Evolutionary conservation across 2,329 filamentous ascomycete genomes (phyloP).

Genomic region (Zymoseptoria brevis): DNA sequence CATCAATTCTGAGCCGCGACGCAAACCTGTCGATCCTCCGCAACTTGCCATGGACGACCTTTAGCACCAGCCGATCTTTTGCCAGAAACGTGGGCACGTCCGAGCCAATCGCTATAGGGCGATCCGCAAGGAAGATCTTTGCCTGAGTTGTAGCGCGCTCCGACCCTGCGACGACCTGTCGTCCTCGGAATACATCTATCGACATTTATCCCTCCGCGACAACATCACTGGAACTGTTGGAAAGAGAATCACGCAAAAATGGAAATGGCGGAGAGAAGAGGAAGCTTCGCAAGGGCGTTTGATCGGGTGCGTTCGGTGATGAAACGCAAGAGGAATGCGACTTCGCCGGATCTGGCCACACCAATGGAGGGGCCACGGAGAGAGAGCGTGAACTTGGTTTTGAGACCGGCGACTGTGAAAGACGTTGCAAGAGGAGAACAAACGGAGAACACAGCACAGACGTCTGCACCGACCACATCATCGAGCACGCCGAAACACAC

Average conservation of each 20-base stretch:
- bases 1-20: not conserved
- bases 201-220: not conserved
- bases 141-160: not conserved
- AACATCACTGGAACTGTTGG: not conserved
- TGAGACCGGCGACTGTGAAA: constrained; percentile 1
- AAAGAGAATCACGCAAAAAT: not conserved
- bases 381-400: constrained; percentile 4
- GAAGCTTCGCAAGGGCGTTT: constrained; percentile 21
- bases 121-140: not conserved
- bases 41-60: not conserved
- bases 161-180: not conserved
- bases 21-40: not conserved
- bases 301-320: constrained; percentile 18
- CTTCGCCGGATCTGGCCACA: not conserved
- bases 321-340: constrained; percentile 14
- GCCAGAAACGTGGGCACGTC: not conserved
- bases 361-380: not conserved
- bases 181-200: not conserved
- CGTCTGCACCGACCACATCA: not conserved
- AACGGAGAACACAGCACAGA: not conserved
- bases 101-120: not conserved
- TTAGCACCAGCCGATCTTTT: not conserved
- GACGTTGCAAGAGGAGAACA: constrained; percentile 1
- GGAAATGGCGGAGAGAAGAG: constrained; percentile 9
- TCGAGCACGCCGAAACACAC: constrained; percentile 1